phyloP scores from a whole-genome alignment of 1,284 basidiomycete species.

The Wallemia mellicola region DNA sequence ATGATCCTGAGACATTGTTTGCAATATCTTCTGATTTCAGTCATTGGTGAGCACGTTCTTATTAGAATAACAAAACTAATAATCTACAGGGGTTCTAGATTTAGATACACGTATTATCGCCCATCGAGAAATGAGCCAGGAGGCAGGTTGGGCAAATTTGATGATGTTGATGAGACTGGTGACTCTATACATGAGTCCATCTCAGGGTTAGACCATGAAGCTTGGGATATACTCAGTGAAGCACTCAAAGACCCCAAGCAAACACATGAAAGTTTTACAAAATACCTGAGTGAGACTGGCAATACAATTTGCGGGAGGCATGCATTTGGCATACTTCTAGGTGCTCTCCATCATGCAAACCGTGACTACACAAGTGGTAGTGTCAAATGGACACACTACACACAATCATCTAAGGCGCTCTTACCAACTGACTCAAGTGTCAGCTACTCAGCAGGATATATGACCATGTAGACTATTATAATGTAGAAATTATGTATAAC shows the following conservation, averaged over 20 bases:
- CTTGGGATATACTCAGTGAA: slow-evolving; percentile 37
- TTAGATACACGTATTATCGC: slow-evolving; percentile 73
- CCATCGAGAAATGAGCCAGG: slow-evolving; percentile 18
- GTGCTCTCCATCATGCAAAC: slow-evolving; percentile 24
- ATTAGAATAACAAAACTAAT: not conserved
- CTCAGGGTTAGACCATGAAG: slow-evolving; percentile 39
- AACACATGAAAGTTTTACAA: slow-evolving; percentile 33
- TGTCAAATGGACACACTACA: not conserved
- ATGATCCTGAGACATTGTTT: slow-evolving; percentile 45
- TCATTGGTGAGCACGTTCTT: slow-evolving; percentile 38
- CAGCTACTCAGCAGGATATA: not conserved
- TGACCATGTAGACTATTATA: no score
- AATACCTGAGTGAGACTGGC: slow-evolving; percentile 48
- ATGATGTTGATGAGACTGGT: slow-evolving; percentile 11
- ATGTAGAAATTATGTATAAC: no score
- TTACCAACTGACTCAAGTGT: not conserved
- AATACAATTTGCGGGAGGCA: slow-evolving; percentile 95
- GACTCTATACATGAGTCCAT: slow-evolving; percentile 33
- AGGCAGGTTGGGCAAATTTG: not conserved
- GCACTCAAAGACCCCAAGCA: slow-evolving; percentile 21
- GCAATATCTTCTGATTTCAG: slow-evolving; percentile 92
- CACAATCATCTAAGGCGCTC: not conserved
- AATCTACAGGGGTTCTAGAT: slow-evolving; percentile 45
- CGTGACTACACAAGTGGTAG: not conserved
- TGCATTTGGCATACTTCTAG: slow-evolving; percentile 72